These are phyloP conservation scores for Pseudohalonectria lignicola DNA, from an alignment of 2,329 filamentous ascomycete genomes.

Conservation along the genomic window DNA sequence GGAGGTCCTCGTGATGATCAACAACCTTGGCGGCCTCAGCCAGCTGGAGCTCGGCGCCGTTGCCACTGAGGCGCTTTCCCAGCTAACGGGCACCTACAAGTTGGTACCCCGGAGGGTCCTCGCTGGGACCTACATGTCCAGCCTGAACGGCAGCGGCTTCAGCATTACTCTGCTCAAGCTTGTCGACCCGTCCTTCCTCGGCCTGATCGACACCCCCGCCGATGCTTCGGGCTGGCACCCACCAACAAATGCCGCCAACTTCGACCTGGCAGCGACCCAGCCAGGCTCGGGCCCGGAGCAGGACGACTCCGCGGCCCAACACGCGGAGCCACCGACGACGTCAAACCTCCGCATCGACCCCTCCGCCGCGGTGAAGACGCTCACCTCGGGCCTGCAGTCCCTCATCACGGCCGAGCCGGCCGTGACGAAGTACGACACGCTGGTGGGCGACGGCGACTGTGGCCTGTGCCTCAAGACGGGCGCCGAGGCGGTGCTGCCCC, in stretches of 20 bases:
- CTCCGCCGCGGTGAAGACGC: constrained; percentile 31
- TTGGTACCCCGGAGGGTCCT: constrained; percentile 46
- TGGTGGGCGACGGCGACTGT: constrained; percentile 86
- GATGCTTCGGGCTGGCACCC: constrained; percentile 61
- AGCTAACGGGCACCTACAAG: constrained; percentile 32
- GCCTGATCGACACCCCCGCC: constrained; percentile 56
- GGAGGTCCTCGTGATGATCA: constrained; percentile 60
- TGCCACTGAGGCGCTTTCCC: constrained; percentile 54
- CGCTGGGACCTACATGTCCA: constrained; percentile 64
- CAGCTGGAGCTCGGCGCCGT: constrained; percentile 63
- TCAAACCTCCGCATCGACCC: constrained; percentile 42
- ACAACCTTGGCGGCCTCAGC: constrained; percentile 70
- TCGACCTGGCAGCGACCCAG: constrained; percentile 15
- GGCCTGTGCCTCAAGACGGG: constrained; percentile 78
- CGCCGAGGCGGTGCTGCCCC: constrained; percentile 55
- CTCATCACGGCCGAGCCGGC: constrained; percentile 59
- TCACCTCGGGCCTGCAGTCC: constrained; percentile 46
- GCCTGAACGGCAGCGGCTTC: constrained; percentile 63
- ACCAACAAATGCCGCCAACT: constrained; percentile 28
- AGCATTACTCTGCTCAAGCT: constrained; percentile 57
- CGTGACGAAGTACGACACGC: constrained; percentile 63
- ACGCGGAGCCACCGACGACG: constrained; percentile 43
- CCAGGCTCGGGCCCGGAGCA: too few species aligned
- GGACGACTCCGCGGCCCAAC: constrained; percentile 46
- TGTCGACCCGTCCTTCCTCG: constrained; percentile 54